phyloP scores from a whole-genome alignment of 2,329 filamentous ascomycete genomes.

The Venturia pyrina region DNA sequence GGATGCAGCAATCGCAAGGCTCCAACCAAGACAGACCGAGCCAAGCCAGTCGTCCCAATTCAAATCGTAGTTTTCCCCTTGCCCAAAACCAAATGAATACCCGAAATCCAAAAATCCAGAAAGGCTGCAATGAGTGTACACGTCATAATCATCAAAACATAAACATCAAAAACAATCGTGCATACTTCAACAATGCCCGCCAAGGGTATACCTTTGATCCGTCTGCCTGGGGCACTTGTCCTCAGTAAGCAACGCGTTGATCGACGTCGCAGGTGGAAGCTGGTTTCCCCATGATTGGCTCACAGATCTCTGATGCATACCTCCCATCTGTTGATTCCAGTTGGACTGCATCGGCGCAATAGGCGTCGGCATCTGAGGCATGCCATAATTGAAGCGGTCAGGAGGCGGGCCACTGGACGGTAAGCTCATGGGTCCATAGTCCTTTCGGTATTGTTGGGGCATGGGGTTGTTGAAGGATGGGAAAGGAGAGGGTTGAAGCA shows the following conservation, averaged over 20 bases:
- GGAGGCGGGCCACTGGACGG: constrained; percentile 25
- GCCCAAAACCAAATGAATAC: no score
- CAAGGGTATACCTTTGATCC: constrained; percentile 19
- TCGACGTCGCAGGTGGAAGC: constrained; percentile 19
- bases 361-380: constrained; percentile 7
- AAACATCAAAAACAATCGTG: not conserved
- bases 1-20: not conserved
- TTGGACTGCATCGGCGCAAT: not conserved
- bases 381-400: constrained; percentile 4
- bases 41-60: no score
- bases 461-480: constrained; percentile 10
- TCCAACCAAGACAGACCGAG: no score
- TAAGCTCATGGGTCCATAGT: constrained; percentile 13
- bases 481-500: constrained; percentile 25
- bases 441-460: constrained; percentile 1
- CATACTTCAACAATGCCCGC: not conserved
- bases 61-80: not conserved
- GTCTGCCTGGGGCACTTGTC: constrained; percentile 23
- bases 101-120: not conserved
- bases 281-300: not conserved
- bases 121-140: not conserved
- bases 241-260: constrained; percentile 29
- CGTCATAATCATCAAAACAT: not conserved
- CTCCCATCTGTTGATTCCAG: not conserved
- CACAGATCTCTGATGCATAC: not conserved